These are phyloP conservation scores for Heliosperma pusillum DNA, from an alignment of 148 eudicot species.

Conservation along the genomic window DNA sequence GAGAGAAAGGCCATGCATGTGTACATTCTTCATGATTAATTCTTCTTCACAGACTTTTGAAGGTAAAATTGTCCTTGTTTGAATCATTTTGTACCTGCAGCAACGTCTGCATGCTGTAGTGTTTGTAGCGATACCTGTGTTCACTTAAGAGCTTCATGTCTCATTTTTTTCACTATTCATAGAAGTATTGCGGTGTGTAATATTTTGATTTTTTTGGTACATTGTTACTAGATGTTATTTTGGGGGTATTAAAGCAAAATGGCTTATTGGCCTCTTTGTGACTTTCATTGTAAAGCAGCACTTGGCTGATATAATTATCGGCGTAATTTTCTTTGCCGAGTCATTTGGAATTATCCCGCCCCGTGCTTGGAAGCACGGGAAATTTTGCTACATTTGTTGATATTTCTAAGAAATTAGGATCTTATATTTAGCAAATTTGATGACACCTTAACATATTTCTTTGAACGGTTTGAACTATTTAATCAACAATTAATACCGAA, in stretches of 20 bases:
- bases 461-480: no score
- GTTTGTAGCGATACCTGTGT: not conserved
- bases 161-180: not conserved
- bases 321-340: no score
- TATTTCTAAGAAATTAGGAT: no score
- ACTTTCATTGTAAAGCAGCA: not conserved
- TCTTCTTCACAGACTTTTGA: not conserved
- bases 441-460: no score
- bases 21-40: slow-evolving; percentile 23
- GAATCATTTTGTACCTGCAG: slow-evolving; percentile 6
- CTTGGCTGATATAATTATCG: not conserved
- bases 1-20: slow-evolving; percentile 20
- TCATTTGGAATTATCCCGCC: no score
- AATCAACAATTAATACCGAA: no score
- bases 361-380: no score
- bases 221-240: not conserved
- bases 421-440: no score
- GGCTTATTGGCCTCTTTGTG: not conserved
- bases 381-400: no score
- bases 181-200: not conserved
- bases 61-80: slow-evolving; percentile 4
- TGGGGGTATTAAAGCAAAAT: not conserved
- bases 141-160: not conserved
- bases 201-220: not conserved
- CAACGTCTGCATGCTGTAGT: slow-evolving; percentile 17